These are phyloP conservation scores for Penicillium daleae DNA, from an alignment of 495 filamentous ascomycete genomes.

Conservation along the genomic window DNA sequence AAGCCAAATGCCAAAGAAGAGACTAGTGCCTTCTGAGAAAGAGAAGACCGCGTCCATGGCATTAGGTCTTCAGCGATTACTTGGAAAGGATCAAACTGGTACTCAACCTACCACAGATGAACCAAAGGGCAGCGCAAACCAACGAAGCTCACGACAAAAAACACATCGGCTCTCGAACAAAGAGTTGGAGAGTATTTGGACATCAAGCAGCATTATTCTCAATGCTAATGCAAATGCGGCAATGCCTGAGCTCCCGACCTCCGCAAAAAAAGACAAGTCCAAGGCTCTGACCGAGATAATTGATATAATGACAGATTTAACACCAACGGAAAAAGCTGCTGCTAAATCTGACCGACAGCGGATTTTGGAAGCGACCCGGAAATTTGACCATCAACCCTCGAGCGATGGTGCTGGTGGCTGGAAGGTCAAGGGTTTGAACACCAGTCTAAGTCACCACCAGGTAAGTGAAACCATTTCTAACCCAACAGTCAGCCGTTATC, in stretches of 20 bases:
- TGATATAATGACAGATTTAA: neutral
- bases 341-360: neutral
- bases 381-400: conserved; percentile 20
- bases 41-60: conserved; percentile 1
- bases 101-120: neutral
- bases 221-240: neutral
- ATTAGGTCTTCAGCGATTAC: neutral
- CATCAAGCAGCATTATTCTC: neutral
- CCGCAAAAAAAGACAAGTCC: neutral
- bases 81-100: neutral
- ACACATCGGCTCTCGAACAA: neutral
- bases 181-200: neutral
- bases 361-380: neutral
- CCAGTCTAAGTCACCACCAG: conserved; percentile 55
- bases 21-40: neutral
- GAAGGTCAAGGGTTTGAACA: conserved; percentile 52
- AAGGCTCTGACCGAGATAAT: conserved; percentile 2
- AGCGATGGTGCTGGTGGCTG: conserved; percentile 48
- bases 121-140: neutral
- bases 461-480: conserved; percentile 11
- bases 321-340: neutral
- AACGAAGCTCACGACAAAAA: neutral
- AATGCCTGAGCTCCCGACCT: neutral
- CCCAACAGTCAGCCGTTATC: neutral
- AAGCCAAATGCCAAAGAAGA: neutral